Evolutionary conservation across 352 stramenopile genomes (phyloP).

Genomic region (Pythium sukuiense): DNA sequence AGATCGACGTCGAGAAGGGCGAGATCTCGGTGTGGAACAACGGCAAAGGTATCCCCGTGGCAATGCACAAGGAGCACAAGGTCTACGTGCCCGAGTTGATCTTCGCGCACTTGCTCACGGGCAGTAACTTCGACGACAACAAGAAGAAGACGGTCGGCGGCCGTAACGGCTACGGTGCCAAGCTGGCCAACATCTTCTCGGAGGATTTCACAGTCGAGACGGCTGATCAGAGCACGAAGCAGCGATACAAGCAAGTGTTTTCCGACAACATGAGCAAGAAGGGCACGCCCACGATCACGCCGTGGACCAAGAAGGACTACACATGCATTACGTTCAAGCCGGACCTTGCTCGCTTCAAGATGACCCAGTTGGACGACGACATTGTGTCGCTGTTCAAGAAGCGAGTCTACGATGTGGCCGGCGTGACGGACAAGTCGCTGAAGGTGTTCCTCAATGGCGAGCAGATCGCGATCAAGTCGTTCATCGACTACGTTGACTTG

Average conservation of each 20-base stretch:
- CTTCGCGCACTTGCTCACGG: conserved; percentile 97
- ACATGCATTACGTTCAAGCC: conserved; percentile 97
- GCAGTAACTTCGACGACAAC: conserved; percentile 98
- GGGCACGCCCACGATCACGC: conserved; percentile 84
- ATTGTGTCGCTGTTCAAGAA: conserved; percentile 97
- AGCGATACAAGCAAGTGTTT: conserved; percentile 93
- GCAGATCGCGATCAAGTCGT: conserved; percentile 91
- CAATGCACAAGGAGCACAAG: conserved; percentile 96
- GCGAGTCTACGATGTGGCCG: conserved; percentile 96
- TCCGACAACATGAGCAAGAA: conserved; percentile 94
- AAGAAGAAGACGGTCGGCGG: conserved; percentile 95
- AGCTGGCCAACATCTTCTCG: conserved; percentile 99
- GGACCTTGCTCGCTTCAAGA: conserved; percentile 93
- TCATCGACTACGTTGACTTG: conserved; percentile 93
- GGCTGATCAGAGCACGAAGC: conserved; percentile 89
- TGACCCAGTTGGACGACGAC: conserved; percentile 89
- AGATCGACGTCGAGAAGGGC: conserved; percentile 90
- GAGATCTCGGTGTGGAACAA: conserved; percentile 98
- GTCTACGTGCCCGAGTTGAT: conserved; percentile 98
- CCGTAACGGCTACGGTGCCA: conserved; percentile 97
- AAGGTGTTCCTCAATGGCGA: conserved; percentile 95
- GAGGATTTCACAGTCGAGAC: conserved; percentile 99
- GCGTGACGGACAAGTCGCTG: conserved; percentile 91
- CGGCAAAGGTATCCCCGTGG: conserved; percentile 96
- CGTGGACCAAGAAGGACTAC: conserved; percentile 87